These are phyloP conservation scores for Nannochloropsis gaditana DNA, from an alignment of 108 stramenopile species.

Conservation along the genomic window DNA sequence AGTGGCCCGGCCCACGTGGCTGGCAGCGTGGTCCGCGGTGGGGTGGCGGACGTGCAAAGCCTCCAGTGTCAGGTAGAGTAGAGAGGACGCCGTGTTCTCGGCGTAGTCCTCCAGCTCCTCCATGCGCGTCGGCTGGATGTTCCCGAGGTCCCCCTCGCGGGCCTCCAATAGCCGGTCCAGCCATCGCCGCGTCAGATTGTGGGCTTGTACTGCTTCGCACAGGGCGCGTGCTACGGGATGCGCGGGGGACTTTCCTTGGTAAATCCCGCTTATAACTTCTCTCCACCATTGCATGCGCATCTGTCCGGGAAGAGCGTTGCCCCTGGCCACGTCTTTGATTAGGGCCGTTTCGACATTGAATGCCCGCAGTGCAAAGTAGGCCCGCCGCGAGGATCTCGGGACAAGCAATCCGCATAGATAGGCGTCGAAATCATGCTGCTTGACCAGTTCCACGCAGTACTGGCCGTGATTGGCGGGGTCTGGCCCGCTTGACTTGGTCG, in stretches of 20 bases:
- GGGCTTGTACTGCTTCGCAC: conserved; percentile 31
- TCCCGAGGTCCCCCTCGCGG: conserved; percentile 37
- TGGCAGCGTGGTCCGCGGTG: conserved; percentile 38
- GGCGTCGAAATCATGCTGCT: background rate
- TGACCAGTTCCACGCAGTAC: background rate
- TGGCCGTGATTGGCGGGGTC: background rate
- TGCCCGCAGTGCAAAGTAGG: conserved; percentile 40
- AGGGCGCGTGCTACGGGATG: conserved; percentile 43
- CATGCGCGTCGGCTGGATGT: conserved; percentile 34
- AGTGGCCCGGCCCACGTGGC: conserved; percentile 43
- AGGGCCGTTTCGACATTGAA: conserved; percentile 53
- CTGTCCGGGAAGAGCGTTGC: conserved; percentile 34
- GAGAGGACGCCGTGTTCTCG: conserved; percentile 49
- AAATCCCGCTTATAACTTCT: conserved; percentile 35
- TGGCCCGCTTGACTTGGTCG: background rate
- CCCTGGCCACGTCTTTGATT: conserved; percentile 44
- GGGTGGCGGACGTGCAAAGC: conserved; percentile 28
- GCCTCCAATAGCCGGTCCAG: conserved; percentile 48
- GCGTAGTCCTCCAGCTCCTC: conserved; percentile 49
- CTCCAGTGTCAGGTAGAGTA: conserved; percentile 50
- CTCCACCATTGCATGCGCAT: conserved; percentile 54
- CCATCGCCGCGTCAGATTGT: conserved; percentile 44
- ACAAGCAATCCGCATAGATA: background rate
- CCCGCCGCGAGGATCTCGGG: conserved; percentile 15
- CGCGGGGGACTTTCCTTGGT: conserved; percentile 32